Evolutionary conservation across 495 filamentous ascomycete species (phyloP).

Genomic region (Bryoglossum gracile): DNA sequence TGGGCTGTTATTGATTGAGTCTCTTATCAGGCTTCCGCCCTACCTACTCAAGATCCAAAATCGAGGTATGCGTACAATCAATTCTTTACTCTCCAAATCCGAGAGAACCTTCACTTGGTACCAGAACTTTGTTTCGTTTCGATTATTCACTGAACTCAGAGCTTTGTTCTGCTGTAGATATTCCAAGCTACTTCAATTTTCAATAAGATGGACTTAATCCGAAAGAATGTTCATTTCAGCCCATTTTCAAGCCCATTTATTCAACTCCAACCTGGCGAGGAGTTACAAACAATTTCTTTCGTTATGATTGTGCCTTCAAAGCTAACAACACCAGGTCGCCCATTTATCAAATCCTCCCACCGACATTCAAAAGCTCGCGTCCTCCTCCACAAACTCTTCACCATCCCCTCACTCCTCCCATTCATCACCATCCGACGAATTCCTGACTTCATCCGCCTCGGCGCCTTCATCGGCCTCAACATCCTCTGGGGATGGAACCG

Average conservation of each 20-base stretch:
- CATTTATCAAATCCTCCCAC: slow-evolving; percentile 10
- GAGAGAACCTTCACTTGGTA: too few relatives aligned
- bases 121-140: too few relatives aligned
- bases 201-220: too few relatives aligned
- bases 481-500: slow-evolving; percentile 13
- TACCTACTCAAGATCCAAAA: slow-evolving; percentile 7
- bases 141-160: too few relatives aligned
- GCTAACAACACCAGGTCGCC: too few relatives aligned
- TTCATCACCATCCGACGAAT: slow-evolving; percentile 18
- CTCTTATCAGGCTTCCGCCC: slow-evolving; percentile 4
- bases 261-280: too few relatives aligned
- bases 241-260: too few relatives aligned
- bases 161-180: too few relatives aligned
- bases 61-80: slow-evolving; percentile 5
- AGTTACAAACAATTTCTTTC: too few relatives aligned
- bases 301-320: too few relatives aligned
- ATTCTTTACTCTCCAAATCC: neutral
- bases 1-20: slow-evolving; percentile 18
- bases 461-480: slow-evolving; percentile 23
- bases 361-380: slow-evolving; percentile 4
- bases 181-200: too few relatives aligned
- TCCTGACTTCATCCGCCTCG: slow-evolving; percentile 21
- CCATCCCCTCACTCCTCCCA: slow-evolving; percentile 17
- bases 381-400: slow-evolving; percentile 23
- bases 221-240: too few relatives aligned